These are phyloP conservation scores for Thalassia testudinum DNA, from an alignment of 116 monocot genomes.

Conservation along the genomic window DNA sequence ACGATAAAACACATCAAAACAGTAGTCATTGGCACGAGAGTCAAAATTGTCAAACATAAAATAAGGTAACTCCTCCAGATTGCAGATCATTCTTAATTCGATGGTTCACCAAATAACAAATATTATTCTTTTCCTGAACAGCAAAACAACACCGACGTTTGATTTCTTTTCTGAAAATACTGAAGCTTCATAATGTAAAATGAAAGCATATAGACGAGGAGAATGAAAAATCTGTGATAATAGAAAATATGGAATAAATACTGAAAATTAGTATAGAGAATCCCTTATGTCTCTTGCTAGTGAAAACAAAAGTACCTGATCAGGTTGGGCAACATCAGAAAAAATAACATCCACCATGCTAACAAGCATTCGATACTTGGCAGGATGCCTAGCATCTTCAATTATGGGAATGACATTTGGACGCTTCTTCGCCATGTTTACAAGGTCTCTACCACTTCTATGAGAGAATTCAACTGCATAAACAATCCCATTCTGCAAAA, in stretches of 20 bases:
- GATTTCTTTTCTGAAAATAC: too few relatives aligned
- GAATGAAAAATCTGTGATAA: neutral
- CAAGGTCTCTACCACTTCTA: constrained; percentile 92
- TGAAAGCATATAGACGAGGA: too few relatives aligned
- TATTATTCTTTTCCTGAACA: too few relatives aligned
- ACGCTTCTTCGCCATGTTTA: constrained; percentile 93
- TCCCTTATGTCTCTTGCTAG: neutral
- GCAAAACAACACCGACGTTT: too few relatives aligned
- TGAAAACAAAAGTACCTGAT: constrained; percentile 43
- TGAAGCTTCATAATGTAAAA: too few relatives aligned
- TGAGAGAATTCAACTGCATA: constrained; percentile 95
- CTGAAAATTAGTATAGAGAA: neutral
- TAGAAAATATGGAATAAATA: neutral
- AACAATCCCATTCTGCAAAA: constrained; percentile 62
- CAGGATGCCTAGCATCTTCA: constrained; percentile 97
- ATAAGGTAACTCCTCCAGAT: neutral
- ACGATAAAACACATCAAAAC: too few relatives aligned
- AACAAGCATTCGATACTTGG: constrained; percentile 87
- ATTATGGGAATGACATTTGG: constrained; percentile 97
- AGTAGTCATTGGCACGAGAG: too few relatives aligned
- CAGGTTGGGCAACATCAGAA: constrained; percentile 97
- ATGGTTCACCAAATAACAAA: too few relatives aligned
- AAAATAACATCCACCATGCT: constrained; percentile 99
- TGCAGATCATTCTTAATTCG: neutral
- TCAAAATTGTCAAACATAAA: neutral